Base-by-base conservation (phyloP, 2,329 filamentous ascomycete genomes). In the Fusarium abutilonis region DNA sequence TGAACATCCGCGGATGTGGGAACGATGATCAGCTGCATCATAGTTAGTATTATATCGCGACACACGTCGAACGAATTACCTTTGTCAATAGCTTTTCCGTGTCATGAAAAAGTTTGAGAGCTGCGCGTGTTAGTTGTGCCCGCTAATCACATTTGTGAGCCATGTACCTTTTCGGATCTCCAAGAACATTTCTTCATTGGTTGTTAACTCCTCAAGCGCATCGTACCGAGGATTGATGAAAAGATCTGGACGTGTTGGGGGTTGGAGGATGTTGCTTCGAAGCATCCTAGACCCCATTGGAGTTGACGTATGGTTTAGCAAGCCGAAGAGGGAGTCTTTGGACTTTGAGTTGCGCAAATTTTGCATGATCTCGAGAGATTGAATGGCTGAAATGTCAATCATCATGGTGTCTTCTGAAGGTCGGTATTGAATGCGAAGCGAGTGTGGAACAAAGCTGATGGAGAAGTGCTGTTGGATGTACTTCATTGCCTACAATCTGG, bases 351-450 rank as follows among this genome's bases (percentile, higher is more conserved):
- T 88, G 11, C 91, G 88, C 0, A 93, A 72, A 65, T 97, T 99
- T 69, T 97, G 92, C 23, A 98, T 90, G 6, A 99, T 82, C 73
- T 99, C 95, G 4, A 99, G 80, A 0, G 92, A 92, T 34, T 89
- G 84, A 26, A 97, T 92, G 0, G 93, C 96, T 1, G 92, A 89
- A 3, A 95, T 83, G 70, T 97, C 94, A 67, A 98, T 96, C 85
- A 96, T 92, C 93, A 98, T 97, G 1, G 92, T 91, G 21, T 94
- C 91, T 72, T 96, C 91, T 0, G 92, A 93, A 1, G 93, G 90
- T 69, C 94, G 89, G 67, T 96, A 97, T 62, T 87, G 89, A 70
- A 98, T 89, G 4, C 92, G 87, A 29, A 98, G 83, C 17, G 93
- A 93, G 72, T 95, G 89, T n/a, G 83, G 81, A 4, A 87, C 82